Evolutionary conservation across 345 rosid species (phyloP).

Genomic region (Cardamine chenopodiifolia): DNA sequence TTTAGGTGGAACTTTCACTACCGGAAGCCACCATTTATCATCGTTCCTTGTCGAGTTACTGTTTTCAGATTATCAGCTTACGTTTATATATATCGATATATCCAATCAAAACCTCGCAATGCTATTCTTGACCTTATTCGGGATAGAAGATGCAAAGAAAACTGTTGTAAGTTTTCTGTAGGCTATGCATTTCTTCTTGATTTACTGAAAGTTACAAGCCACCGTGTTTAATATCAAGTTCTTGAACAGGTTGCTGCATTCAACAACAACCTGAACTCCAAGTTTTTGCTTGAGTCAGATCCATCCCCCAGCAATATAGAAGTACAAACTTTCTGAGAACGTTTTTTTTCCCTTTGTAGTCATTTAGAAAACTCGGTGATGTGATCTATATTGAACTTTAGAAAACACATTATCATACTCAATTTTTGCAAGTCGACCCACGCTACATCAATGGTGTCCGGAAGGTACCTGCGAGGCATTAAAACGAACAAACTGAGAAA

Average conservation of each 20-base stretch:
- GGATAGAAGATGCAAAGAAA: constrained; percentile 73
- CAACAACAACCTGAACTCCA: constrained; percentile 64
- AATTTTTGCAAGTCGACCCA: too few species aligned
- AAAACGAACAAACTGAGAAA: background rate
- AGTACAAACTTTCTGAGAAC: constrained; percentile 47
- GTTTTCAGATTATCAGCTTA: constrained; percentile 72
- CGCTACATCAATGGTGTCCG: constrained; percentile 74
- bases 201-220: constrained; percentile 32
- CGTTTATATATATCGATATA: constrained; percentile 69
- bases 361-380: constrained; percentile 11
- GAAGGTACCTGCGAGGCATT: constrained; percentile 54
- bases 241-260: constrained; percentile 75
- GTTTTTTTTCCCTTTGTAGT: background rate
- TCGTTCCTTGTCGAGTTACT: constrained; percentile 57
- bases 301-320: constrained; percentile 69
- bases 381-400: constrained; percentile 17
- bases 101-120: constrained; percentile 79
- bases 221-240: constrained; percentile 32
- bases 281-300: constrained; percentile 71
- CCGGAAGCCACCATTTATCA: constrained; percentile 90
- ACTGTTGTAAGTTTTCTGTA: constrained; percentile 57
- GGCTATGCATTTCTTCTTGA: constrained; percentile 19
- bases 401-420: too few species aligned
- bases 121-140: constrained; percentile 85
- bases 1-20: constrained; percentile 61